A percentile compares a stretch with the other conserved stretches of the same genome.
phyloP scores from a whole-genome alignment of 2,329 filamentous ascomycete species.

The Colletotrichum orbiculare region DNA sequence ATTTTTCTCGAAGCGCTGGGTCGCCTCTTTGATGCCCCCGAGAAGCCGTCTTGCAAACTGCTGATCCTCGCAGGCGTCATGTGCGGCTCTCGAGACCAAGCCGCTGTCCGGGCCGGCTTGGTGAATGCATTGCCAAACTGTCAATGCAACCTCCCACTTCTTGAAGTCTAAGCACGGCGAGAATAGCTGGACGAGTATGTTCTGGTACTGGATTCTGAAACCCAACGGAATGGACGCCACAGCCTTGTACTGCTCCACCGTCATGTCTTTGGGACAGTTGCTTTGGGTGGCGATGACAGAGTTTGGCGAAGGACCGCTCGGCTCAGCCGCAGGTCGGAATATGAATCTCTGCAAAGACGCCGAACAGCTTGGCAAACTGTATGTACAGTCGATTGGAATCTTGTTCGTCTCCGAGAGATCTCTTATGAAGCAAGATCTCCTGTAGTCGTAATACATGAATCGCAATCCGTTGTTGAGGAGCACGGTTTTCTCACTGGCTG shows the following conservation, averaged over 20 bases:
- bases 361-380: slow-evolving; percentile 47
- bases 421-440: slow-evolving; percentile 27
- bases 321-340: slow-evolving; percentile 41
- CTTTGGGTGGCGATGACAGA: slow-evolving; percentile 61
- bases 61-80: slow-evolving; percentile 1
- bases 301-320: slow-evolving; percentile 56
- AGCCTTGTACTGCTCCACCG: slow-evolving; percentile 64
- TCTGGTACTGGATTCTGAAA: slow-evolving; percentile 62
- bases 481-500: slow-evolving; percentile 47
- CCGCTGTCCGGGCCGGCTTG: slow-evolving; percentile 54
- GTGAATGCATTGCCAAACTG: slow-evolving; percentile 61
- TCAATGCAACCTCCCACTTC: slow-evolving; percentile 56
- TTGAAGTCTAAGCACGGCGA: slow-evolving; percentile 61
- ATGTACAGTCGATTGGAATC: slow-evolving; percentile 51
- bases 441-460: slow-evolving; percentile 52
- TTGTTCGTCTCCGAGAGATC: slow-evolving; percentile 32
- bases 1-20: slow-evolving; percentile 56
- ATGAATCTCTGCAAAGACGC: slow-evolving; percentile 53
- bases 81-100: neutral
- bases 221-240: slow-evolving; percentile 62
- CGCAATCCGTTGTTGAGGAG: slow-evolving; percentile 58
- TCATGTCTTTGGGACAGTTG: slow-evolving; percentile 59
- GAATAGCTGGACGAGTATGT: slow-evolving; percentile 63
- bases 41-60: slow-evolving; percentile 43
- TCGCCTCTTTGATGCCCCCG: slow-evolving; percentile 42